These are phyloP conservation scores for Rhododendron henanense DNA, from an alignment of 148 eudicot species.

Conservation along the genomic window DNA sequence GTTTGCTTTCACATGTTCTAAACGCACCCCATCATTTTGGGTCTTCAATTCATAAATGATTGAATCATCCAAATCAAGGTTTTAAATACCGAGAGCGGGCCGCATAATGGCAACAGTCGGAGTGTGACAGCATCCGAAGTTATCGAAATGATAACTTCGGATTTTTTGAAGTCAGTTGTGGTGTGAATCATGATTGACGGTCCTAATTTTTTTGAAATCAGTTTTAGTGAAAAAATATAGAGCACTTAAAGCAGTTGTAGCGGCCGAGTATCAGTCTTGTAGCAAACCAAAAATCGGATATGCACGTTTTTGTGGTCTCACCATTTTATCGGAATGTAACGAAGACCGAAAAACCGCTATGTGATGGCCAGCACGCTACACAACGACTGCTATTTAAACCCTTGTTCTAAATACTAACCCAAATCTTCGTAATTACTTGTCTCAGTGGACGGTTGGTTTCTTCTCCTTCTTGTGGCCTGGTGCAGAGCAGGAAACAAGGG, in stretches of 20 bases:
- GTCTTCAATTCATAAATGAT: background rate
- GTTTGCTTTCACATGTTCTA: background rate
- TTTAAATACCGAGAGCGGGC: background rate
- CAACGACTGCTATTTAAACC: background rate
- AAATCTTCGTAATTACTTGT: background rate
- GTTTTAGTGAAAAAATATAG: background rate
- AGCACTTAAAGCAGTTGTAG: background rate
- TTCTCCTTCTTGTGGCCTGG: constrained; percentile 43
- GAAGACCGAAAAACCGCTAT: background rate
- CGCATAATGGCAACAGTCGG: background rate
- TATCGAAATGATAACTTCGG: background rate
- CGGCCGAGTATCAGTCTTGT: background rate
- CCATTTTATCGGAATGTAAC: background rate
- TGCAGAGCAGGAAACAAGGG: constrained; percentile 25
- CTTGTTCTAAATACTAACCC: background rate
- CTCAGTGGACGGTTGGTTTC: constrained; percentile 40
- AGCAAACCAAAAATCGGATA: background rate
- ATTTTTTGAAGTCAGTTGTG: background rate
- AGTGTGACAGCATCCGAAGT: background rate
- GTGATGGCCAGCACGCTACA: background rate
- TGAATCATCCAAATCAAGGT: too few species aligned
- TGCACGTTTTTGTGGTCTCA: background rate
- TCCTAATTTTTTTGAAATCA: background rate
- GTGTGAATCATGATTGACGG: background rate
- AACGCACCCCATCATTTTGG: background rate